phyloP scores from a whole-genome alignment of 2,329 filamentous ascomycete species.

The Calonectria hongkongensis region DNA sequence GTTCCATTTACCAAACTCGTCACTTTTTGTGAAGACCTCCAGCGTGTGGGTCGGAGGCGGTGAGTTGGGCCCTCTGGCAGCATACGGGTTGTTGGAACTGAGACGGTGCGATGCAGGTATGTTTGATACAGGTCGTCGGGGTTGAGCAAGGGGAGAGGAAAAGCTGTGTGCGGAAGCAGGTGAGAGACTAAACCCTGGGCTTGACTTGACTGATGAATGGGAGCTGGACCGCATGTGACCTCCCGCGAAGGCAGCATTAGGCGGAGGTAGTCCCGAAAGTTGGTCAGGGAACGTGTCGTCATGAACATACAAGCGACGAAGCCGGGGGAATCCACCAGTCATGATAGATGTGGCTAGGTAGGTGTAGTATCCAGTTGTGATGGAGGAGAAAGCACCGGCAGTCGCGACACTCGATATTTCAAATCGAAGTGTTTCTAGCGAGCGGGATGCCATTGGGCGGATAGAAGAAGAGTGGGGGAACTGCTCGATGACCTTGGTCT shows the following conservation, averaged over 20 bases:
- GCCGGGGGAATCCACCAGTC: slow-evolving; percentile 81
- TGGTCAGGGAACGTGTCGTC: slow-evolving; percentile 89
- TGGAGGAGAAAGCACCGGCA: slow-evolving; percentile 74
- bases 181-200: slow-evolving; percentile 51
- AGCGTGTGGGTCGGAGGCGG: slow-evolving; percentile 71
- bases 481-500: slow-evolving; percentile 69
- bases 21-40: slow-evolving; percentile 76
- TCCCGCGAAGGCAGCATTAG: slow-evolving; percentile 63
- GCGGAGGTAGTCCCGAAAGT: slow-evolving; percentile 82
- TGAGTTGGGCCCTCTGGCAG: slow-evolving; percentile 58
- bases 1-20: slow-evolving; percentile 76
- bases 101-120: slow-evolving; percentile 64
- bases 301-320: slow-evolving; percentile 88
- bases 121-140: slow-evolving; percentile 57
- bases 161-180: slow-evolving; percentile 46
- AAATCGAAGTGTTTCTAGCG: slow-evolving; percentile 84
- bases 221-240: slow-evolving; percentile 59
- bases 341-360: slow-evolving; percentile 91
- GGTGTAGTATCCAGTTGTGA: slow-evolving; percentile 82
- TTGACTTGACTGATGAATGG: slow-evolving; percentile 52
- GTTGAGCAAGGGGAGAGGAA: slow-evolving; percentile 51
- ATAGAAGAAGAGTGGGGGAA: slow-evolving; percentile 69
- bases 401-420: slow-evolving; percentile 80
- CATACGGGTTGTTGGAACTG: slow-evolving; percentile 78
- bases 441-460: slow-evolving; percentile 80